Conservation (phyloP, 2,329 filamentous ascomycete genomes). For the Colletotrichum simmondsii region DNA sequence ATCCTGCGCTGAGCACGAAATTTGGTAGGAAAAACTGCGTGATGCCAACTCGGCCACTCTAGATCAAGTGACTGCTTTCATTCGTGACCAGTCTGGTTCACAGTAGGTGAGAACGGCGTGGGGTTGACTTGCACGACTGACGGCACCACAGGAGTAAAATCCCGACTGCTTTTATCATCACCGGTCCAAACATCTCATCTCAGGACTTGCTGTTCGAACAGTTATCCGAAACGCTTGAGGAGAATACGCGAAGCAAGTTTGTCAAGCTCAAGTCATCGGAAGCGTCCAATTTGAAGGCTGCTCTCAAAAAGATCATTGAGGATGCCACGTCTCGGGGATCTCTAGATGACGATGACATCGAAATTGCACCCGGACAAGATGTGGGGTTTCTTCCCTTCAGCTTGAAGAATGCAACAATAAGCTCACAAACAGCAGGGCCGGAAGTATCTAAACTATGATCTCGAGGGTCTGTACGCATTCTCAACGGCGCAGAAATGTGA, state of each 20-base stretch:
- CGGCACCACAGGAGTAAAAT: slow-evolving; percentile 56
- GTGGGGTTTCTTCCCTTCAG: slow-evolving; percentile 48
- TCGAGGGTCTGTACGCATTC: slow-evolving; percentile 75
- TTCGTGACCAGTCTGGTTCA: slow-evolving; percentile 49
- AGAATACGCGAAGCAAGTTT: slow-evolving; percentile 63
- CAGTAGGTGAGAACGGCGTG: slow-evolving; percentile 34
- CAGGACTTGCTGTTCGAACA: slow-evolving; percentile 80
- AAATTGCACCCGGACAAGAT: slow-evolving; percentile 56
- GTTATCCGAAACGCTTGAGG: slow-evolving; percentile 66
- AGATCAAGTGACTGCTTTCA: slow-evolving; percentile 67
- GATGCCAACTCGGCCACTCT: slow-evolving; percentile 71
- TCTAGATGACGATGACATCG: slow-evolving; percentile 66
- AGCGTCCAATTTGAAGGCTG: slow-evolving; percentile 77
- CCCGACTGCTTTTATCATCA: slow-evolving; percentile 78
- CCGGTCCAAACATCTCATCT: slow-evolving; percentile 81
- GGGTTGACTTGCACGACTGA: neutral
- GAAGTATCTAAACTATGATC: slow-evolving; percentile 81
- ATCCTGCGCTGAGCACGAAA: neutral
- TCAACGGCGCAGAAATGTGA: slow-evolving; percentile 62
- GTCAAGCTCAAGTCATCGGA: slow-evolving; percentile 77
- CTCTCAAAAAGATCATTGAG: slow-evolving; percentile 78
- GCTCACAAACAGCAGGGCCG: slow-evolving; percentile 58
- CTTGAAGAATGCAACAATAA: neutral
- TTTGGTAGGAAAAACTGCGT: slow-evolving; percentile 62
- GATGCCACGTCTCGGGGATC: slow-evolving; percentile 61